Percentiles rank a stretch among this genome's conserved stretches.
These are phyloP conservation scores for Aureobasidium sp. DNA, from an alignment of 2,329 filamentous ascomycete species.

Conservation along the genomic window DNA sequence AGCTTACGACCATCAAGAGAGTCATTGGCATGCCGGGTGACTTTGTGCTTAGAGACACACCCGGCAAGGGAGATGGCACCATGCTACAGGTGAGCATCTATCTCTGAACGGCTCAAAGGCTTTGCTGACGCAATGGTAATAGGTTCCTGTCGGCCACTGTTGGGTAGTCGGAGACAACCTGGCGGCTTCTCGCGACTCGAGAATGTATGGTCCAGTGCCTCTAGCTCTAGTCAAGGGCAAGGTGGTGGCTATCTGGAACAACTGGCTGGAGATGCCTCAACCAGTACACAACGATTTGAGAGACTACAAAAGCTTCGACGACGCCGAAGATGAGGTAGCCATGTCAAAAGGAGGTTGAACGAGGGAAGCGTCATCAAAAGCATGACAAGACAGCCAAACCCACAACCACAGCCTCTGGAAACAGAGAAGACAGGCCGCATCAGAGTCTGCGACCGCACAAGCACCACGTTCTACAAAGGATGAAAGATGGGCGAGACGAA, in stretches of 20 bases:
- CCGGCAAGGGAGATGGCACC: slow-evolving; percentile 32
- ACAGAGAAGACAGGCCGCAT: not conserved
- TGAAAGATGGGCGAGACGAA: not conserved
- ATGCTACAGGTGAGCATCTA: slow-evolving; percentile 55
- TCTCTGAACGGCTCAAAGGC: too few species aligned
- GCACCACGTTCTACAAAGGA: not conserved
- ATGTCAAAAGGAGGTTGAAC: not conserved
- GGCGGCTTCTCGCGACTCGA: slow-evolving; percentile 73
- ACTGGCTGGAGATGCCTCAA: slow-evolving; percentile 11
- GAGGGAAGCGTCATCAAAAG: not conserved
- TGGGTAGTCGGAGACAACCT: slow-evolving; percentile 88
- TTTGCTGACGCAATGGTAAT: not conserved
- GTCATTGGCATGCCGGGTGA: slow-evolving; percentile 54
- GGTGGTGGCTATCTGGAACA: slow-evolving; percentile 46
- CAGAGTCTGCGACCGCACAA: not conserved
- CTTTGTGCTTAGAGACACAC: slow-evolving; percentile 60
- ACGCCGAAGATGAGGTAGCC: not conserved
- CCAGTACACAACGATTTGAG: not conserved
- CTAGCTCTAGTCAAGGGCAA: slow-evolving; percentile 79
- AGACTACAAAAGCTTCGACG: not conserved
- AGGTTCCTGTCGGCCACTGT: slow-evolving; percentile 88
- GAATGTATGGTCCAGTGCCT: slow-evolving; percentile 77
- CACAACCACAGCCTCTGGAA: not conserved
- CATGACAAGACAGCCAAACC: not conserved
- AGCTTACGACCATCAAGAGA: slow-evolving; percentile 61